These are phyloP conservation scores for Fagus crenata DNA, from an alignment of 306 rosid genomes.

Conservation along the genomic window DNA sequence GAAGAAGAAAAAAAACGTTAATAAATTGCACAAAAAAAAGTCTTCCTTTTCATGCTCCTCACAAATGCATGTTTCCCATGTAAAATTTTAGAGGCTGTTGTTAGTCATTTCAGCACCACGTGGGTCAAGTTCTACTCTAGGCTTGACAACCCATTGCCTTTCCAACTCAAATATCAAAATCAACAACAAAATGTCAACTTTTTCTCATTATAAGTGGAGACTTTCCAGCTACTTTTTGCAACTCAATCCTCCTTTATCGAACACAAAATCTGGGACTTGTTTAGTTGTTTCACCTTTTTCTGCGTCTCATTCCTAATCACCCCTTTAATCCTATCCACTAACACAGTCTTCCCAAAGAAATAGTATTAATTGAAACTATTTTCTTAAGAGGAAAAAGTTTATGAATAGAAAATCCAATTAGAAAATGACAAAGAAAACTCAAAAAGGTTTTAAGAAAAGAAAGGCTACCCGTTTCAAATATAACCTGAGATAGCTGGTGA, in stretches of 20 bases:
- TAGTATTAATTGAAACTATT: neutral
- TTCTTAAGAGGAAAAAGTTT: conserved; percentile 2
- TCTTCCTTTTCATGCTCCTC: neutral
- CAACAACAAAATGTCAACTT: conserved; percentile 47
- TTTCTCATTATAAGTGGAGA: conserved; percentile 40
- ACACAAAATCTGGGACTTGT: conserved; percentile 44
- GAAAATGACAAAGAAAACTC: conserved; percentile 7
- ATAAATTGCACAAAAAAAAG: neutral
- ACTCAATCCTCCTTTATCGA: conserved; percentile 41
- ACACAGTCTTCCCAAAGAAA: conserved; percentile 20
- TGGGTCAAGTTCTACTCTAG: conserved; percentile 31
- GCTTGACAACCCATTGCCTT: conserved; percentile 39
- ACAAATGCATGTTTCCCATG: conserved; percentile 15
- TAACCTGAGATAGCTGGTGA: too few relatives aligned
- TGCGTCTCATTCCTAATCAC: conserved; percentile 22
- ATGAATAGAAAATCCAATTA: conserved; percentile 27
- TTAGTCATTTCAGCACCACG: conserved; percentile 39
- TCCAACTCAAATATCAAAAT: conserved; percentile 52
- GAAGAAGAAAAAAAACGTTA: neutral
- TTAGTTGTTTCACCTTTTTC: conserved; percentile 30
- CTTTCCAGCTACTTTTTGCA: conserved; percentile 49
- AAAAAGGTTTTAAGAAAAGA: too few relatives aligned
- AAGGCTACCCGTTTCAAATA: neutral
- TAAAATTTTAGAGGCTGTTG: conserved; percentile 7
- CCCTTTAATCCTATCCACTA: conserved; percentile 50